These are phyloP conservation scores for Penicillium sumatraense DNA, from an alignment of 2,329 filamentous ascomycete species.

Conservation along the genomic window DNA sequence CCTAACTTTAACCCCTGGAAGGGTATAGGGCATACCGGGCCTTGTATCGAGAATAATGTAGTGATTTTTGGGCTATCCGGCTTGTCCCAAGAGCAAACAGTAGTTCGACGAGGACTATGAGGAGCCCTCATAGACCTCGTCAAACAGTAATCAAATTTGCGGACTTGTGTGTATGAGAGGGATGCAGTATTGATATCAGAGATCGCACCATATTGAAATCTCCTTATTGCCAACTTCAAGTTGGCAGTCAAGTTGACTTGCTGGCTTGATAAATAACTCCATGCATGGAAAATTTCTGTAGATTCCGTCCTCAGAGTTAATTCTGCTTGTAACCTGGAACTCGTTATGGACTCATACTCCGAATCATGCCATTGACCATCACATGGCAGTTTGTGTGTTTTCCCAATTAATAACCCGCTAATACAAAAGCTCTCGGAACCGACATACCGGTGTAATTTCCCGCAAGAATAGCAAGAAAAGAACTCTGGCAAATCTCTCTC, in stretches of 20 bases:
- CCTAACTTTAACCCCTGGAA: too few relatives aligned
- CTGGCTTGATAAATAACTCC: too few relatives aligned
- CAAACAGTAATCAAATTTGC: too few relatives aligned
- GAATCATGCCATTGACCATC: background rate
- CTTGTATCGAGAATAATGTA: too few relatives aligned
- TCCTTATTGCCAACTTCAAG: slow-evolving; percentile 7
- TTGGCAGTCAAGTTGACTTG: too few relatives aligned
- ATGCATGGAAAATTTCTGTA: background rate
- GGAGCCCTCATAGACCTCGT: too few relatives aligned
- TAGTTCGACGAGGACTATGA: too few relatives aligned
- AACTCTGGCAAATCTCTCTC: slow-evolving; percentile 17
- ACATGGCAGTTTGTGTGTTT: slow-evolving; percentile 5
- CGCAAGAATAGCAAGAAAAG: slow-evolving; percentile 18
- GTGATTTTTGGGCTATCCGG: too few relatives aligned
- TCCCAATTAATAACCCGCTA: background rate
- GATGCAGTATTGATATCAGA: slow-evolving; percentile 4
- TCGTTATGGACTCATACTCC: background rate
- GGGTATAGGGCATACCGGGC: too few relatives aligned
- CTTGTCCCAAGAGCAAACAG: too few relatives aligned
- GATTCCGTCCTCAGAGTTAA: background rate
- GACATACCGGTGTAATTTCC: slow-evolving; percentile 15
- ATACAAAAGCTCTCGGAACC: slow-evolving; percentile 12
- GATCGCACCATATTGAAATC: background rate
- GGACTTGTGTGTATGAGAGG: background rate
- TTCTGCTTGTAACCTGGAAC: background rate